These are phyloP conservation scores for Eleusine indica DNA, from an alignment of 176 grass and related monocot genomes.

Conservation along the genomic window DNA sequence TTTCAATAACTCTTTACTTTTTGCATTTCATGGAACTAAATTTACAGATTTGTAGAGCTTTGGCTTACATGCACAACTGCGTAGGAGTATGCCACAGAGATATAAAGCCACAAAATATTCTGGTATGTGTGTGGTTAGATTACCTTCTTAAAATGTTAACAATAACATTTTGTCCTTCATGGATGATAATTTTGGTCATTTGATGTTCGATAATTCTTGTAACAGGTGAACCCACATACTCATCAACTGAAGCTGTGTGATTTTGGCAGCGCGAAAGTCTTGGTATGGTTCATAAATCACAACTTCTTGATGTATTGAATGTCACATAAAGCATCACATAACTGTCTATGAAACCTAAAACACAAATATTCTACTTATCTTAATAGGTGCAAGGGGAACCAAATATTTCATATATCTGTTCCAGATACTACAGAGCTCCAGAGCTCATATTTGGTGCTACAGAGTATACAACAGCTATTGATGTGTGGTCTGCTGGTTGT, in stretches of 20 bases:
- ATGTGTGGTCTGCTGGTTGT: conserved; percentile 90
- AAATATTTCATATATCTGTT: conserved; percentile 96
- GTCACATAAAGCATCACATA: not conserved
- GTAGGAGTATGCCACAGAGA: conserved; percentile 87
- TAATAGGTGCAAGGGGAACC: conserved; percentile 79
- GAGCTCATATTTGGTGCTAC: conserved; percentile 94
- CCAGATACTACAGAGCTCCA: conserved; percentile 91
- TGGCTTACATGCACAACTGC: conserved; percentile 70
- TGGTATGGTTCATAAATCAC: conserved; percentile 49
- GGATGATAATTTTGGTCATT: not conserved
- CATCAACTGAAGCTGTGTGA: conserved; percentile 87
- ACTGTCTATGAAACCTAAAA: conserved; percentile 13
- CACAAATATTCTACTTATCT: conserved; percentile 24
- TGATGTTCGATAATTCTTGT: conserved; percentile 40
- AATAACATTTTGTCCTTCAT: not conserved
- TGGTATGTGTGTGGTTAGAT: conserved; percentile 52
- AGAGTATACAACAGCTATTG: conserved; percentile 86
- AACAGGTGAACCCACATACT: conserved; percentile 83
- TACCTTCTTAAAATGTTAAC: conserved; percentile 11
- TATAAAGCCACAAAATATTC: conserved; percentile 92
- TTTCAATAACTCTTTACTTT: conserved; percentile 4
- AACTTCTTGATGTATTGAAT: conserved; percentile 18
- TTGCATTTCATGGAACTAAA: conserved; percentile 28
- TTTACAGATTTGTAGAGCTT: conserved; percentile 77
- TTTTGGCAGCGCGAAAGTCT: conserved; percentile 87